A percentile compares a stretch with the other conserved stretches of the same genome.
phyloP scores from a whole-genome alignment of 768 basidiomycete species.

The Neoboletus brunneissimus region DNA sequence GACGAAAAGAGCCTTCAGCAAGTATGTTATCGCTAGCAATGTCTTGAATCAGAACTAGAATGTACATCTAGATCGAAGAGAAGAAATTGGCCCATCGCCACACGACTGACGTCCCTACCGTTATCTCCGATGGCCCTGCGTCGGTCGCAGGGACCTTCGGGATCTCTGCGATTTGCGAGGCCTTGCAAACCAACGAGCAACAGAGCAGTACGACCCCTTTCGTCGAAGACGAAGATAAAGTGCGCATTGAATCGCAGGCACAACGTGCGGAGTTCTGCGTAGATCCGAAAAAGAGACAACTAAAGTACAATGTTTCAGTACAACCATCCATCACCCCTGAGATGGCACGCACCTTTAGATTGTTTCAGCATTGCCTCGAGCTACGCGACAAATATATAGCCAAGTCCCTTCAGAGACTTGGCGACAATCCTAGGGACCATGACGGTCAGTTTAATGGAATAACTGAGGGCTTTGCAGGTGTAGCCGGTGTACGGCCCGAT shows the following conservation, averaged over 20 bases:
- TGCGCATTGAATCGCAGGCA: slow-evolving; percentile 29
- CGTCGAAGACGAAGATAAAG: slow-evolving; percentile 38
- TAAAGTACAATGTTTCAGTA: slow-evolving; percentile 14
- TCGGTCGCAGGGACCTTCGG: slow-evolving; percentile 42
- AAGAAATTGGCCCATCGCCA: slow-evolving; percentile 67
- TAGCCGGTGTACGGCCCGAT: slow-evolving; percentile 67
- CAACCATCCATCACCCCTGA: slow-evolving; percentile 29
- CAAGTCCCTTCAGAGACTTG: slow-evolving; percentile 84
- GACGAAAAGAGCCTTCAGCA: slow-evolving; percentile 78
- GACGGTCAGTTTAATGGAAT: slow-evolving; percentile 76
- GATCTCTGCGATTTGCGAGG: slow-evolving; percentile 35
- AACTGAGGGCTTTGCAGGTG: slow-evolving; percentile 56
- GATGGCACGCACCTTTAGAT: too few relatives aligned
- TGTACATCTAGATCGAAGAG: slow-evolving; percentile 61
- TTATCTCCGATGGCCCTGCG: slow-evolving; percentile 21
- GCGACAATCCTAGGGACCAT: slow-evolving; percentile 92
- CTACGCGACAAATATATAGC: slow-evolving; percentile 95
- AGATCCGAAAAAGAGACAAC: neutral
- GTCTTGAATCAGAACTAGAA: slow-evolving; percentile 1
- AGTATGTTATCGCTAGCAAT: slow-evolving; percentile 40
- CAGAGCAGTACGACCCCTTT: slow-evolving; percentile 16
- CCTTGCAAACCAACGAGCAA: slow-evolving; percentile 21
- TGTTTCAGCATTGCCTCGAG: slow-evolving; percentile 81
- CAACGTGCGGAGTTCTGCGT: slow-evolving; percentile 27
- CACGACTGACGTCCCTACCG: slow-evolving; percentile 47